Percentiles rank a stretch among this genome's conserved stretches.
Conservation (phyloP, 352 stramenopile species). For the Achlya hypogyna region DNA sequence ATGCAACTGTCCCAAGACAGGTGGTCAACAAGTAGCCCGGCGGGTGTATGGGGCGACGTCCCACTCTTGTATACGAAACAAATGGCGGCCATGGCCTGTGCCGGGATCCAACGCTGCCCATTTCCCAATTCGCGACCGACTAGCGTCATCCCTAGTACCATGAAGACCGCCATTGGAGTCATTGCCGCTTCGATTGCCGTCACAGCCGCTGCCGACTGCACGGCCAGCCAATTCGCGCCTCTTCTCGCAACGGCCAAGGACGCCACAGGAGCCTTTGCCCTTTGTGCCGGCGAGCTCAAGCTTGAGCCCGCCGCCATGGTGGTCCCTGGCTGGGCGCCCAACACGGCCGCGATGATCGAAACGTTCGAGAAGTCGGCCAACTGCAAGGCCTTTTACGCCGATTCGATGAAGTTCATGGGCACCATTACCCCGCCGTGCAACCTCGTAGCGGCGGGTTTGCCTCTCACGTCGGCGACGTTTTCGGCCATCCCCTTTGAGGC, state of each 20-base stretch:
- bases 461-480: neutral
- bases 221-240: neutral
- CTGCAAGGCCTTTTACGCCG: neutral
- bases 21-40: neutral
- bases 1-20: neutral
- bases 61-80: slow-evolving; percentile 4
- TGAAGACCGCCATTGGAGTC: neutral
- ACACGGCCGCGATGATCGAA: neutral
- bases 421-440: neutral
- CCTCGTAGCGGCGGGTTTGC: neutral
- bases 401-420: neutral
- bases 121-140: slow-evolving; percentile 2
- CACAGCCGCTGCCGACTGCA: neutral
- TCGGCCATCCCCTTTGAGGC: neutral
- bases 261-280: neutral
- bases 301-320: neutral
- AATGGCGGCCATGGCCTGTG: neutral
- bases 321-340: neutral
- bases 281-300: neutral
- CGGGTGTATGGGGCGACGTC: neutral
- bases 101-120: neutral
- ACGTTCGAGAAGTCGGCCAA: neutral
- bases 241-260: neutral
- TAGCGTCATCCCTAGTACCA: neutral
- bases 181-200: neutral